Base-by-base conservation (phyloP, 495 filamentous ascomycete genomes). In the Tuber melanosporum region DNA sequence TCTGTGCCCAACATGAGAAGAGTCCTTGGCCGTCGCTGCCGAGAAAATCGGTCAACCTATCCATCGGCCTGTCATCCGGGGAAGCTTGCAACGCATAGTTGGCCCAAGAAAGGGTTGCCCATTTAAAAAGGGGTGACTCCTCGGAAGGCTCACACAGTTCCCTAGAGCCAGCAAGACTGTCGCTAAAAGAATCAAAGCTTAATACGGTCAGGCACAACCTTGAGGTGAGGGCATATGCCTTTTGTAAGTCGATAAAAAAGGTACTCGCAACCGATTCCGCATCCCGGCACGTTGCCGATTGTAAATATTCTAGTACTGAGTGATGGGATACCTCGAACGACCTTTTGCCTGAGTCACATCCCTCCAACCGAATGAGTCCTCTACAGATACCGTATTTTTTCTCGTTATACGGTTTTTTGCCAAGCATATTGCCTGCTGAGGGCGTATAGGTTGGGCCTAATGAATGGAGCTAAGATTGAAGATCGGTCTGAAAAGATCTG, bases 261-360 rank as follows among this genome's bases (percentile, higher is more conserved):
- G 22, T 52, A n/a, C 15, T 49, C 47, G 8, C 36, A 70, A 49
- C 49, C 7, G 73, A 73, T 71, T 26, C 47, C 7, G 70, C 73
- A 12, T 42, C 19, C 19, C 15, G 66, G 26, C 74, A 71, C 42
- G 57, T 66, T 36, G 46, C 62, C 2, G 82, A 82, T 45, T 74
- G 75, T 10, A 84, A 71, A 66, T 82, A 84, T 72, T 84, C 81
- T 47, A 78, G 71, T 20, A 84, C 79, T 47, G 82, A 82, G 66
- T 84, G 83, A 70, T 83, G 83, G 19, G 83, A n/a, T 22, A 52
- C 22, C 49, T 52, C 49, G 22, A 52, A 52, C 22, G 49, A n/a
- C 49, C 49, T n/a, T 52, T 6, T 6, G 49, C 22, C 49, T n/a
- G 22, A 52, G n/a, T 52, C 20, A 52, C 14, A 49, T 49, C 46